A percentile compares a stretch with the other conserved stretches of the same genome.
These are phyloP conservation scores for Ophiostoma sp. DNA, from an alignment of 2,329 filamentous ascomycete species.

Conservation along the genomic window DNA sequence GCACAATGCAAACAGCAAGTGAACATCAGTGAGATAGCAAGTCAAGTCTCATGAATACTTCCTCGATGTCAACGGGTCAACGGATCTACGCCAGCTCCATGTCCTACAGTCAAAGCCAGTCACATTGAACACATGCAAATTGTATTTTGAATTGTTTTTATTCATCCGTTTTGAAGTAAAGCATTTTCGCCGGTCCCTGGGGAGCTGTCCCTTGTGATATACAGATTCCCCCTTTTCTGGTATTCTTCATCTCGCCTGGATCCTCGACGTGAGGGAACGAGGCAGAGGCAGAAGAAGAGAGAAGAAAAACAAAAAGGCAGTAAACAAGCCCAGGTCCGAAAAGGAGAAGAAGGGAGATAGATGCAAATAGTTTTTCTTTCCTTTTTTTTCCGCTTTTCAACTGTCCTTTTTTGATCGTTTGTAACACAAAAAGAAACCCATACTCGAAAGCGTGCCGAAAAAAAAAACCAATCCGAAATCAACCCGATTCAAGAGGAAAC, in stretches of 20 bases:
- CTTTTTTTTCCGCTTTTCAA: not conserved
- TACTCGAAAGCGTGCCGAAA: constrained; percentile 15
- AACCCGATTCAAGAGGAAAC: constrained; percentile 11
- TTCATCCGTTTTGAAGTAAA: constrained; percentile 10
- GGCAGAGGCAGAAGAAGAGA: not conserved
- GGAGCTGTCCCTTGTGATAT: not conserved
- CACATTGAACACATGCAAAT: not conserved
- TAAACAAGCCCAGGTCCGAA: constrained; percentile 5
- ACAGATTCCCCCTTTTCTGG: not conserved
- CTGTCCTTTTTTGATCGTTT: constrained; percentile 5
- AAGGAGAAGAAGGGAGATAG: not conserved
- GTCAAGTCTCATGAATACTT: not conserved
- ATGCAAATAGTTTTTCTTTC: constrained; percentile 5
- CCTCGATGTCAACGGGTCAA: no score
- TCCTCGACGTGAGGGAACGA: not conserved
- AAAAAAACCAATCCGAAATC: constrained; percentile 14
- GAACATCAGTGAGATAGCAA: not conserved
- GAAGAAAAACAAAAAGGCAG: constrained; percentile 11
- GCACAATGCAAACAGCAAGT: not conserved
- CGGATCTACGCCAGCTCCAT: no score
- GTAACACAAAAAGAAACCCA: constrained; percentile 10
- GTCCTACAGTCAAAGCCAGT: not conserved
- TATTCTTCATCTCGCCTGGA: not conserved
- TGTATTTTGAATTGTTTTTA: constrained; percentile 10
- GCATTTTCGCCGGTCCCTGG: constrained; percentile 9